These are phyloP conservation scores for Rhodomyrtus tomentosa DNA, from an alignment of 345 rosid genomes.

Conservation along the genomic window DNA sequence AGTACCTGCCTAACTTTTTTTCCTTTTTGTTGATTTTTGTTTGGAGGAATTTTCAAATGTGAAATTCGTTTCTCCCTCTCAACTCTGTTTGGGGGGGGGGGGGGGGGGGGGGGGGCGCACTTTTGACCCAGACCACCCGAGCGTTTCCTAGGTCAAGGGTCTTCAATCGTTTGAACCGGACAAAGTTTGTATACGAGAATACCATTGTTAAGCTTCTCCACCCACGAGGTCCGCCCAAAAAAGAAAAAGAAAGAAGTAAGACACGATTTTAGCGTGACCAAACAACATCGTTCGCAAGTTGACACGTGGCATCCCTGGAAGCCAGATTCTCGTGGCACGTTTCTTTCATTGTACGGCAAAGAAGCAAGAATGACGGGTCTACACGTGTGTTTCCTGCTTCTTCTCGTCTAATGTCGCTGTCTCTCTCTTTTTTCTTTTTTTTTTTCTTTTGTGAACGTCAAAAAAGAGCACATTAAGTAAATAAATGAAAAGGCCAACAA, in stretches of 20 bases:
- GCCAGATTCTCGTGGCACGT: not conserved
- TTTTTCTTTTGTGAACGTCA: not conserved
- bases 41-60: not conserved
- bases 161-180: not conserved
- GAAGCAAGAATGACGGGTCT: not conserved
- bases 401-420: not conserved
- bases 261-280: not conserved
- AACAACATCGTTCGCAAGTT: not conserved
- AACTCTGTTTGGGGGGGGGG: not conserved
- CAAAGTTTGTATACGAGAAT: fast-evolving
- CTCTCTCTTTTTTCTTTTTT: not conserved
- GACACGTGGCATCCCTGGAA: not conserved
- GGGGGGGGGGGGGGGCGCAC: too few species aligned
- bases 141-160: not conserved
- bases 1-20: not conserved
- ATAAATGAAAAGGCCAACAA: not conserved
- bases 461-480: not conserved
- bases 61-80: not conserved
- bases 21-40: not conserved
- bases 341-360: not conserved
- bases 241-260: too few species aligned
- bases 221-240: too few species aligned
- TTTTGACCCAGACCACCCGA: not conserved
- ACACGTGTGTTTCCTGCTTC: not conserved
- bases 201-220: too few species aligned